Percentiles rank a stretch among this genome's conserved stretches.
Evolutionary conservation across 129 eudicot species (phyloP).

Genomic region (Arctium lappa): DNA sequence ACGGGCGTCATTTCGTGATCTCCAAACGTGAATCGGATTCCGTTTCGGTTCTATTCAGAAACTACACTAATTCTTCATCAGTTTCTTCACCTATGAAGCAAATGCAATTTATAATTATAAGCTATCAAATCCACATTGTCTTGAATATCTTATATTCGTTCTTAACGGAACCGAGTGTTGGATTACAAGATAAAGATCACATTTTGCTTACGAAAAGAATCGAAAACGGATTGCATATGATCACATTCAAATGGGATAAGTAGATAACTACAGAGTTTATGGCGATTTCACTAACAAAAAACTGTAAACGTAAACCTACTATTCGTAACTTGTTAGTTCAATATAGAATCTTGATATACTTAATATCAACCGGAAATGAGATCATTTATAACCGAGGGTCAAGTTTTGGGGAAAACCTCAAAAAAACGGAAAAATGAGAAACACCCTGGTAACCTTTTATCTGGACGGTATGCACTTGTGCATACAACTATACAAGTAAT

Average conservation of each 20-base stretch:
- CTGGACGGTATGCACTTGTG: too few species aligned
- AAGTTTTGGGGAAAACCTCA: too few species aligned
- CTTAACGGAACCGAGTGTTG: background rate
- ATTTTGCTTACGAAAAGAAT: background rate
- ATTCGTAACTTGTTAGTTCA: background rate
- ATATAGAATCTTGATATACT: background rate
- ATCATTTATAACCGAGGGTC: too few species aligned
- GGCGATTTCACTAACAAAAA: background rate
- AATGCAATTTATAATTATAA: background rate
- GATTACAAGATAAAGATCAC: background rate
- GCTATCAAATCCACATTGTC: constrained; percentile 4
- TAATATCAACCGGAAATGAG: background rate
- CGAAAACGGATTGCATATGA: background rate
- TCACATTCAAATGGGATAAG: constrained; percentile 9
- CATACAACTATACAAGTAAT: too few species aligned
- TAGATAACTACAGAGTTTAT: background rate
- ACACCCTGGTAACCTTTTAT: too few species aligned
- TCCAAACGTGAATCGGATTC: constrained; percentile 14
- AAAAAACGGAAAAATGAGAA: too few species aligned
- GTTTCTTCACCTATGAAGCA: constrained; percentile 40
- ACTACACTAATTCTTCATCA: constrained; percentile 30
- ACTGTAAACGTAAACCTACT: background rate
- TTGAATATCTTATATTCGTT: constrained; percentile 2
- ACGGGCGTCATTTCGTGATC: constrained; percentile 61
- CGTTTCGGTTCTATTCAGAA: background rate